Base-by-base conservation (phyloP, 2,329 filamentous ascomycete species). In the Teratosphaeria destructans region DNA sequence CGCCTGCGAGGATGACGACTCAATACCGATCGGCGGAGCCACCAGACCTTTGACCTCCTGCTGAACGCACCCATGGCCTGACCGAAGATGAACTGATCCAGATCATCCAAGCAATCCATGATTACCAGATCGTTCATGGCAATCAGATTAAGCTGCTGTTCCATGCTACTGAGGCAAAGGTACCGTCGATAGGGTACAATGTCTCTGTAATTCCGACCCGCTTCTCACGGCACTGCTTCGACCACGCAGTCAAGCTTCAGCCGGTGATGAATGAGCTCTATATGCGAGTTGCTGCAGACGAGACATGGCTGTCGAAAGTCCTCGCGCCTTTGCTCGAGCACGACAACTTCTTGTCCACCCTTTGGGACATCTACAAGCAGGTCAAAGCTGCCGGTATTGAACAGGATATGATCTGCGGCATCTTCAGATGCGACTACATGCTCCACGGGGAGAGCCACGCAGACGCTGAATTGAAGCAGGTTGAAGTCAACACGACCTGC, bases 221-320 rank as follows among this genome's bases (percentile, higher is more conserved):
- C 1, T 76, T 75, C 57, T 74, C 73, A 3, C 63, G 64, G 26
- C 52, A 57, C 2, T 63, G 61, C 3, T 77, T 76, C 58, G 55
- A 73, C 14, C 62, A 72, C 81, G 74, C 81, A 79, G 27, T 75
- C 81, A 60, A 80, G 75, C 65, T 87, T 75, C 71, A 87, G 82
- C 73, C 81, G 76, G 71, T 84, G 80, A 77, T 79, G 80, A 66
- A 81, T 77, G 67, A 84, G 80, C 68, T 77, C 3, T 78, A 77
- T 57, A 65, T 72, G 76, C 83, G 60, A 75, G 83, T 71, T 75
- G 85, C 64, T 1, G 67, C 71, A 52, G 74, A 78, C 64, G 69
- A 73, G 29, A 61, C 66, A 1, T 77, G 74, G 74, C 67, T 78
- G 1, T 65, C 67, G 19, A 56, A 63, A 3, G 65, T 70, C 0